phyloP scores from a whole-genome alignment of 345 rosid species.

The Gossypium stocksii region DNA sequence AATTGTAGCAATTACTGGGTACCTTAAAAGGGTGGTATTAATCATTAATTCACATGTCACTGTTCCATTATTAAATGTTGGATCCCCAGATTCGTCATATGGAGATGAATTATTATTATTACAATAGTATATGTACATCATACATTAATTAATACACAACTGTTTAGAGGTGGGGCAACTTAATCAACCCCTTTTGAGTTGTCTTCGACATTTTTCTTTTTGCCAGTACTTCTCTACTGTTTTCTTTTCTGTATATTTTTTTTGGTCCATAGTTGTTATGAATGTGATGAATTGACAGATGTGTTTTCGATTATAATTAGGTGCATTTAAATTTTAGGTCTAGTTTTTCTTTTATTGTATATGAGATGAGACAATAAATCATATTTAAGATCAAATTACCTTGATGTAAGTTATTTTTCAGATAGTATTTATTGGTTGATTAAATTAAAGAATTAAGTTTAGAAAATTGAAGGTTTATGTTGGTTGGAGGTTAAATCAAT shows the following conservation, averaged over 20 bases:
- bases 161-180: neutral
- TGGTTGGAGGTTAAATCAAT: no score
- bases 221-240: neutral
- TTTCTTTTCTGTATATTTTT: neutral
- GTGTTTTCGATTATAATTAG: neutral
- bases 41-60: neutral
- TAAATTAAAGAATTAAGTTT: no score
- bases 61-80: neutral
- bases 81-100: neutral
- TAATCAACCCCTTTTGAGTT: neutral
- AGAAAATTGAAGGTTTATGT: no score
- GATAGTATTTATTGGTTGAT: no score
- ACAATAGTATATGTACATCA: neutral
- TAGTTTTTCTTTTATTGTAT: no score
- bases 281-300: neutral
- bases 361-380: neutral
- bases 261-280: neutral
- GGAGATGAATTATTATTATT: neutral
- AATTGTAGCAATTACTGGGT: neutral
- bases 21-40: neutral
- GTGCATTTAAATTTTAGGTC: neutral
- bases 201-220: neutral
- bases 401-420: no score
- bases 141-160: neutral
- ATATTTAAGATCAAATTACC: neutral